Base-by-base conservation (phyloP, 2,329 filamentous ascomycete species). In the Emergomyces africanus region DNA sequence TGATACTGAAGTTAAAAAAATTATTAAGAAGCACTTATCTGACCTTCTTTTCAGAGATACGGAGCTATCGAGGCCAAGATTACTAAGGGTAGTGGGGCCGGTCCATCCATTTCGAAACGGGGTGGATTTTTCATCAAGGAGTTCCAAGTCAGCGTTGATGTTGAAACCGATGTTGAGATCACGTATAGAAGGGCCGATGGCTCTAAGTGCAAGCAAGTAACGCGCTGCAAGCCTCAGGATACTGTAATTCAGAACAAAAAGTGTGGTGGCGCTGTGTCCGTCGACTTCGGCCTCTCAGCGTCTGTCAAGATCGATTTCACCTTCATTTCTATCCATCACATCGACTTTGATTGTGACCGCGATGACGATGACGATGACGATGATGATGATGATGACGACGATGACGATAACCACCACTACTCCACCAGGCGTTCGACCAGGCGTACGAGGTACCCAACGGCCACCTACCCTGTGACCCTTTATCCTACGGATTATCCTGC, bases 231-330 rank as follows among this genome's bases (percentile, higher is more conserved):
- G 64, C 77, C 80, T 59, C 77, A 79, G n/a, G 89, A 89, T 67
- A 85, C 83, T 60, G 81, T 81, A 51, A 79, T 96, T 67, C 76
- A 83, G 75, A 96, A 96, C 82, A 83, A 78, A 61, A 90, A 96
- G 80, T 97, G 92, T 72, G 92, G 90, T 82, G 91, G 91, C 74
- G 91, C 92, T 64, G 89, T 81, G 71, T 85, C 83, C 61, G 90
- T 96, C 62, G 84, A 82, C 59, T 85, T 96, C 71, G 76, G 79
- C 64, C 73, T 82, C 60, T 82, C 86, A 69, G 76, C 82, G 63
- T 72, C 79, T 57, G 73, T 71, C 63, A 79, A 80, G 68, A 70
- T 77, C 61, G 79, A 83, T 71, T 74, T 79, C 66, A 94, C 89
- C 78, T 80, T 81, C 66, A 80, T 95, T 67, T 84, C 85, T 67